Base-by-base conservation (phyloP, 257 asterid species). In the Fraxinus pennsylvanica region DNA sequence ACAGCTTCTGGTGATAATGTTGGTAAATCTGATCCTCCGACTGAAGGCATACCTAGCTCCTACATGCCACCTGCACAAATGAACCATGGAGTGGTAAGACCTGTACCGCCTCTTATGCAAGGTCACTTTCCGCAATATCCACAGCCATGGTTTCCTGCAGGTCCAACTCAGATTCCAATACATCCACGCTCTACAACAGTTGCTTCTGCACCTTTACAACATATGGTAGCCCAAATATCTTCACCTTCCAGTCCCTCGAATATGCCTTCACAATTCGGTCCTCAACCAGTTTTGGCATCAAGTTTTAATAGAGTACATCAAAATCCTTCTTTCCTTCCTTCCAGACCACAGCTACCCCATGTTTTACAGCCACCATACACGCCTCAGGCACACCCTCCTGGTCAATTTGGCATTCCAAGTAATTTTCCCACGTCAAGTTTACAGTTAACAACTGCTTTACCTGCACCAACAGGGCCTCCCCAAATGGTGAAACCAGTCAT, bases 141-240 rank as follows among this genome's bases (percentile, higher is more conserved):
- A 81, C 91, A 85, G 57, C 25, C 92, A 72, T 94, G 97, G 97
- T 87, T 85, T 87, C 78, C 88, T 73, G 43, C 79, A 66, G 90
- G 85, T 66, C 84, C 86, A 73, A 68, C 82, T 81, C 94, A 84
- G 71, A 80, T 69, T 72, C 79, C 87, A 41, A 25, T 79, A 21
- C 76, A 78, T 79, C 81, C 66, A 69, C 80, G 84, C 38, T 45
- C 91, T 77, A 84, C 87, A 79, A 78, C 81, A 52, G 65, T 71
- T 74, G 63, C 85, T 76, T 81, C 91, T 13, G 84, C 83, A 47
- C 73, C 87, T 39, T 75, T 84, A 76, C 73, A 72, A 29, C 76
- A 80, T 73, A 88, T 81, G 79, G 83, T 80, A 36, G 33, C 33
- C 67, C 92, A 79, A 67, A 76, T 77, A 75, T 70, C 91, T 36